These are phyloP conservation scores for Rhodotorula kratochvilovae DNA, from an alignment of 768 basidiomycete genomes.

Conservation along the genomic window DNA sequence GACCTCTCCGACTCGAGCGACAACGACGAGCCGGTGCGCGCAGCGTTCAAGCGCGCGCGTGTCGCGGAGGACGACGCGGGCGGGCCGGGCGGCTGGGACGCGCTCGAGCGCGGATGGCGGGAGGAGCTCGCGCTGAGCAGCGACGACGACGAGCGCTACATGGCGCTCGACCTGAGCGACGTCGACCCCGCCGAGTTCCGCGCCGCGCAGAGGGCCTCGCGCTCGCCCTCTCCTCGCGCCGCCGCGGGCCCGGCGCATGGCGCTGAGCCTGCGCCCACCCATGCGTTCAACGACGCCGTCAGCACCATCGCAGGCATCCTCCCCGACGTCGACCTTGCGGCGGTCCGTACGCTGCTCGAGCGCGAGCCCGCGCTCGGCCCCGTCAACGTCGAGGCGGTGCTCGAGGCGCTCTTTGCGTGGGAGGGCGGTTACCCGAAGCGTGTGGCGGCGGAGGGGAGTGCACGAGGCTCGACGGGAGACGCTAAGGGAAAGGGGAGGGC, in stretches of 20 bases:
- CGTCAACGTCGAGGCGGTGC: slow-evolving; percentile 22
- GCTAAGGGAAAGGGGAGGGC: slow-evolving; percentile 4
- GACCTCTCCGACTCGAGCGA: neutral
- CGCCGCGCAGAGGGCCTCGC: no score
- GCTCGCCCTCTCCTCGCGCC: no score
- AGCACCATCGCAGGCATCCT: slow-evolving; percentile 22
- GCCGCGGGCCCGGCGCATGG: no score
- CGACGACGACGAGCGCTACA: neutral
- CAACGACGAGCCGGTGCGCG: neutral
- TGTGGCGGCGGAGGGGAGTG: neutral
- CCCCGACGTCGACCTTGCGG: slow-evolving; percentile 21
- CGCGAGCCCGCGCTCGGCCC: neutral
- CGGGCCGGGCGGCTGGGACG: no score
- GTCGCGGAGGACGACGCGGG: neutral
- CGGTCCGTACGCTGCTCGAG: slow-evolving; percentile 9
- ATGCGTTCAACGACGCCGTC: neutral
- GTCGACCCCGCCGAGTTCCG: neutral
- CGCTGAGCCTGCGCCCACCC: neutral
- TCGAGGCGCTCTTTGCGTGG: slow-evolving; percentile 10
- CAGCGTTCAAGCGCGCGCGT: neutral
- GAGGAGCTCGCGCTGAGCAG: neutral
- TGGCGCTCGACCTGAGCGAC: neutral
- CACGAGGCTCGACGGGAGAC: neutral
- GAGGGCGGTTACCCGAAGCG: slow-evolving; percentile 19
- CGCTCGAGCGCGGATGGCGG: no score